Evolutionary conservation across 208 protist species (phyloP).

Genomic region (Trypanosoma mega): DNA sequence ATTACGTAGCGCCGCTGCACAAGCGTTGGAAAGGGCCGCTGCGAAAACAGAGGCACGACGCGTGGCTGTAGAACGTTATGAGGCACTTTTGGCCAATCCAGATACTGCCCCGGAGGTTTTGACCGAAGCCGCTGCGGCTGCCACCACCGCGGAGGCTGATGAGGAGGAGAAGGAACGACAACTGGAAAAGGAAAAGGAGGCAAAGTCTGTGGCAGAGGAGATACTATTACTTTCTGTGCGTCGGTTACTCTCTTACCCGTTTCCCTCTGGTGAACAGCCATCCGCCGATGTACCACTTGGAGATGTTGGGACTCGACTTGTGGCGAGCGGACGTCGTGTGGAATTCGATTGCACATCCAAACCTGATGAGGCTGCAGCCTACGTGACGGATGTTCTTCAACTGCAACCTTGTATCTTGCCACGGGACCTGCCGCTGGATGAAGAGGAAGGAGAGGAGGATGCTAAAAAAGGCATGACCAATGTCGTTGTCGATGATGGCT

Average conservation of each 20-base stretch:
- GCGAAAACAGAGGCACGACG: slow-evolving; percentile 14
- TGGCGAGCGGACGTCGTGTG: slow-evolving; percentile 21
- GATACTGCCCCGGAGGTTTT: slow-evolving; percentile 12
- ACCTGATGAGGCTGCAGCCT: slow-evolving; percentile 36
- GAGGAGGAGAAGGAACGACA: slow-evolving; percentile 39
- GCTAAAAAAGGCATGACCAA: neutral
- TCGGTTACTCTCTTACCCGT: neutral
- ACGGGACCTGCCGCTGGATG: slow-evolving; percentile 9
- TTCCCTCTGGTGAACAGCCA: slow-evolving; percentile 8
- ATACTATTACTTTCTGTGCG: neutral
- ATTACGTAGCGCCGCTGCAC: slow-evolving; percentile 17
- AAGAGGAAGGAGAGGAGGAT: neutral
- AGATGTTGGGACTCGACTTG: slow-evolving; percentile 18
- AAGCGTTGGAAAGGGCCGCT: neutral
- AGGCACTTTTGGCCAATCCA: neutral
- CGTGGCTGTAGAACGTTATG: slow-evolving; percentile 26
- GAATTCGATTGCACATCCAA: slow-evolving; percentile 34
- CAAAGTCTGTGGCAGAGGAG: slow-evolving; percentile 19
- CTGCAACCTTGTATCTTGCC: slow-evolving; percentile 44
- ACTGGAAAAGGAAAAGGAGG: slow-evolving; percentile 31
- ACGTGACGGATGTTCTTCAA: slow-evolving; percentile 45
- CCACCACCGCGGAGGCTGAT: slow-evolving; percentile 19
- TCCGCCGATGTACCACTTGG: slow-evolving; percentile 26
- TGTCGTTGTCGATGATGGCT: neutral
- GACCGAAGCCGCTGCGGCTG: slow-evolving; percentile 29